A percentile compares a stretch with the other conserved stretches of the same genome.
Evolutionary conservation across 169 alveolate genomes (phyloP).

Genomic region (Cryptosporidium felis): DNA sequence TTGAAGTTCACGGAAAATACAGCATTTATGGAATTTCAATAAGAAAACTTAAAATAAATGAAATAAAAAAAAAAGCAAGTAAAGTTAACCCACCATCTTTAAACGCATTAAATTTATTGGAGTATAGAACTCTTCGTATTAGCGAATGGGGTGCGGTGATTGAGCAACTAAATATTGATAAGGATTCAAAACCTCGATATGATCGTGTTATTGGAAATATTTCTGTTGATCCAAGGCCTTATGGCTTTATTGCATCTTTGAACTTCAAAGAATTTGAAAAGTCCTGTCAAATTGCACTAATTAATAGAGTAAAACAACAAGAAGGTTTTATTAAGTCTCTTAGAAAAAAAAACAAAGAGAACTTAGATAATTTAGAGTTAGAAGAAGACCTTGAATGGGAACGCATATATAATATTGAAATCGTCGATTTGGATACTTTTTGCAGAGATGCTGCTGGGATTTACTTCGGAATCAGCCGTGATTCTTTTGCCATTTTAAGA

Average conservation of each 20-base stretch:
- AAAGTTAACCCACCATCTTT: slow-evolving; percentile 38
- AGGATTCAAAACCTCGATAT: slow-evolving; percentile 47
- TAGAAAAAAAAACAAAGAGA: not conserved
- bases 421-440: slow-evolving; percentile 24
- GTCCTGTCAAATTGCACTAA: slow-evolving; percentile 12
- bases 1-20: slow-evolving; percentile 7
- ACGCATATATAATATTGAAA: not conserved
- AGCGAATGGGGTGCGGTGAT: slow-evolving; percentile 31
- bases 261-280: slow-evolving; percentile 29
- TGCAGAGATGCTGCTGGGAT: slow-evolving; percentile 64
- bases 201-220: slow-evolving; percentile 40
- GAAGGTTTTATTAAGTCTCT: not conserved
- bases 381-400: slow-evolving; percentile 53
- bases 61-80: slow-evolving; percentile 34
- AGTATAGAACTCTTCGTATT: slow-evolving; percentile 41
- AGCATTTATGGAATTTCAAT: slow-evolving; percentile 22
- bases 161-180: slow-evolving; percentile 29
- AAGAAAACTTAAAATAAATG: not conserved
- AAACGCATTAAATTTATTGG: slow-evolving; percentile 34
- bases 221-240: slow-evolving; percentile 44
- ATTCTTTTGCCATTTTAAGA: slow-evolving; percentile 29
- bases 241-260: slow-evolving; percentile 29
- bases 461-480: slow-evolving; percentile 35
- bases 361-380: not conserved
- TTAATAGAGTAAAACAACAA: not conserved